A percentile compares a stretch with the other conserved stretches of the same genome.
Evolutionary conservation across 2,329 filamentous ascomycete species (phyloP).

Genomic region (Lecanosticta acicola): DNA sequence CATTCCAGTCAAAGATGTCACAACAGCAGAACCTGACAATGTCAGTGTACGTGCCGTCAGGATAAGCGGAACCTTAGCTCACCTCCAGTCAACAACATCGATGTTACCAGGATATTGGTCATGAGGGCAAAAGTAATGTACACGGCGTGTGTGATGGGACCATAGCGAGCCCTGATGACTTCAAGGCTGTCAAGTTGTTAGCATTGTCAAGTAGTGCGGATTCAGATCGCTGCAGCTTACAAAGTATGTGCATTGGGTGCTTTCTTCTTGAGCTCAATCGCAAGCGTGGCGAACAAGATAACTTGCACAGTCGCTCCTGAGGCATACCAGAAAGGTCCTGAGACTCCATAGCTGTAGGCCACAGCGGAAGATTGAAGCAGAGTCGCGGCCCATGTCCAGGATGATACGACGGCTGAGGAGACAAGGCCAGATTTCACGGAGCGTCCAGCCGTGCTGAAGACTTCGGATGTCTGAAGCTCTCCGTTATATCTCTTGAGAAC

Average conservation of each 20-base stretch:
- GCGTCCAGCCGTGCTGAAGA: slow-evolving; percentile 83
- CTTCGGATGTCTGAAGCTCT: slow-evolving; percentile 84
- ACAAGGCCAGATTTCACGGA: slow-evolving; percentile 86
- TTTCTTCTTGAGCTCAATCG: slow-evolving; percentile 81
- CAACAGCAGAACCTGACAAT: slow-evolving; percentile 53
- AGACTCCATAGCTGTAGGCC: slow-evolving; percentile 64
- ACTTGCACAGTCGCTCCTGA: slow-evolving; percentile 75
- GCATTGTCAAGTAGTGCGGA: slow-evolving; percentile 43
- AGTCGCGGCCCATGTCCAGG: slow-evolving; percentile 79
- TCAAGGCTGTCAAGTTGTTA: slow-evolving; percentile 49
- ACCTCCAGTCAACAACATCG: slow-evolving; percentile 83
- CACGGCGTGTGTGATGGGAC: slow-evolving; percentile 63
- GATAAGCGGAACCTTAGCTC: too few species aligned
- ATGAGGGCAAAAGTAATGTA: slow-evolving; percentile 78
- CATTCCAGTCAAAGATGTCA: slow-evolving; percentile 48
- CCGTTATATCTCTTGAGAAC: slow-evolving; percentile 64
- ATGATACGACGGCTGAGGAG: slow-evolving; percentile 82
- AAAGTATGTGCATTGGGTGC: slow-evolving; percentile 76
- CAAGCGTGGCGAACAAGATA: slow-evolving; percentile 80
- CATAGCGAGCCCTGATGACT: slow-evolving; percentile 76
- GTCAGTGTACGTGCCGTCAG: neutral
- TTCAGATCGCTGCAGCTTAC: slow-evolving; percentile 1
- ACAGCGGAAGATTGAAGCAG: slow-evolving; percentile 58
- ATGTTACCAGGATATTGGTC: slow-evolving; percentile 73
- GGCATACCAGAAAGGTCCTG: slow-evolving; percentile 62